Conservation (phyloP, 2,329 filamentous ascomycete genomes). For the Fusarium nygamai region DNA sequence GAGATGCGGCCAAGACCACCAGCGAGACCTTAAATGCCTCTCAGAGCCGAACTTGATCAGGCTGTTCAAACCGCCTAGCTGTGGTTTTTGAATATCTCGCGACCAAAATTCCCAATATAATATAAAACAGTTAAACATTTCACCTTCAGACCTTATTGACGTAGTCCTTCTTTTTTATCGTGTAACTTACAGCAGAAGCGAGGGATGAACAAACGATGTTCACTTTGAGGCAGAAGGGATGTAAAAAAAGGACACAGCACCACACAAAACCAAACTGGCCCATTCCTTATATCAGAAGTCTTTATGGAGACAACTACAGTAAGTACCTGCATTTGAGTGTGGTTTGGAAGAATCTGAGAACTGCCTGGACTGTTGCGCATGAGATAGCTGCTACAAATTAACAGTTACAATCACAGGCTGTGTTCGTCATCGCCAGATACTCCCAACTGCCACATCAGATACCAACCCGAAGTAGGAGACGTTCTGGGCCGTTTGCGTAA, state of each 20-base stretch:
- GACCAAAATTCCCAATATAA: neutral
- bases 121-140: neutral
- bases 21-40: conserved; percentile 58
- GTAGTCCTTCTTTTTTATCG: neutral
- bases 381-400: too few species aligned
- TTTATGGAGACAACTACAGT: neutral
- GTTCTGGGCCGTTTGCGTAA: neutral
- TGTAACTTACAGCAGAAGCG: neutral
- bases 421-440: neutral
- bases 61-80: neutral
- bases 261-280: neutral
- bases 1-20: conserved; percentile 78
- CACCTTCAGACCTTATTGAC: neutral
- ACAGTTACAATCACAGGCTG: neutral
- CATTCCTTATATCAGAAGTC: neutral
- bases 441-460: neutral
- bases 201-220: neutral
- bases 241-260: neutral
- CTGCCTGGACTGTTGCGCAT: neutral
- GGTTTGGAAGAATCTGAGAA: neutral
- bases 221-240: neutral
- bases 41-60: conserved; percentile 38
- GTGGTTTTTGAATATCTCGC: neutral
- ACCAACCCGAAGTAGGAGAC: neutral
- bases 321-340: neutral